Percentiles rank a stretch among this genome's conserved stretches.
Conservation (phyloP, 129 eudicot species). For the Flaveria bidentis region DNA sequence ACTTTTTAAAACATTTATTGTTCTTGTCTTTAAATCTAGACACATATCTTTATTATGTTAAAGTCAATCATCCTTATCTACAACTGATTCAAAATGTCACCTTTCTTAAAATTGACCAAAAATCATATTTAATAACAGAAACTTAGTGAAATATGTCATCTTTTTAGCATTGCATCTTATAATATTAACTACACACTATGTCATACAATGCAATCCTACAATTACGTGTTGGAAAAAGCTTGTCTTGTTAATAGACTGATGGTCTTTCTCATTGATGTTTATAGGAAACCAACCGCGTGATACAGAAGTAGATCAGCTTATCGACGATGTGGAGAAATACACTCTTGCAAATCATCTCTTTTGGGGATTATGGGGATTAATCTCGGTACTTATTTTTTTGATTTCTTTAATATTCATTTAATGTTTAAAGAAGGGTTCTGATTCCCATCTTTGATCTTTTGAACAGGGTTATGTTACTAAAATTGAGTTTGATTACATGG, state of each 20-base stretch:
- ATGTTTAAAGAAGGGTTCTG: neutral
- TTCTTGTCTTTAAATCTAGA: slow-evolving; percentile 9
- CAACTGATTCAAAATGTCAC: slow-evolving; percentile 12
- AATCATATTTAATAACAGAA: neutral
- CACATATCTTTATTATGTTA: slow-evolving; percentile 5
- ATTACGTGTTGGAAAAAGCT: neutral
- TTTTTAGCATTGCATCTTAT: neutral
- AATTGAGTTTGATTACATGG: slow-evolving; percentile 67
- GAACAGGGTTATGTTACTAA: slow-evolving; percentile 57
- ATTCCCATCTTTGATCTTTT: neutral
- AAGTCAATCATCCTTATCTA: slow-evolving; percentile 26
- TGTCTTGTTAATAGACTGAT: neutral
- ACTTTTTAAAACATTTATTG: slow-evolving; percentile 7
- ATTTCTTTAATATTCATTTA: neutral
- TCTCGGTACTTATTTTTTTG: slow-evolving; percentile 57
- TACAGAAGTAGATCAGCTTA: slow-evolving; percentile 49
- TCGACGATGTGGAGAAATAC: slow-evolving; percentile 65
- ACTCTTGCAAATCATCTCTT: slow-evolving; percentile 82
- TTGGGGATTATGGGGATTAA: slow-evolving; percentile 91
- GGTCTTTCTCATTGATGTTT: slow-evolving; percentile 8
- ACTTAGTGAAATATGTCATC: neutral
- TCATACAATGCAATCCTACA: neutral
- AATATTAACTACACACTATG: neutral
- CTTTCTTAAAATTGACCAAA: slow-evolving; percentile 24
- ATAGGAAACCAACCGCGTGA: slow-evolving; percentile 54